Evolutionary conservation across 73 alveolate species (phyloP), one percentile per base, ranked within the genome.

Genomic region (Paramecium octaurelia): DNA sequence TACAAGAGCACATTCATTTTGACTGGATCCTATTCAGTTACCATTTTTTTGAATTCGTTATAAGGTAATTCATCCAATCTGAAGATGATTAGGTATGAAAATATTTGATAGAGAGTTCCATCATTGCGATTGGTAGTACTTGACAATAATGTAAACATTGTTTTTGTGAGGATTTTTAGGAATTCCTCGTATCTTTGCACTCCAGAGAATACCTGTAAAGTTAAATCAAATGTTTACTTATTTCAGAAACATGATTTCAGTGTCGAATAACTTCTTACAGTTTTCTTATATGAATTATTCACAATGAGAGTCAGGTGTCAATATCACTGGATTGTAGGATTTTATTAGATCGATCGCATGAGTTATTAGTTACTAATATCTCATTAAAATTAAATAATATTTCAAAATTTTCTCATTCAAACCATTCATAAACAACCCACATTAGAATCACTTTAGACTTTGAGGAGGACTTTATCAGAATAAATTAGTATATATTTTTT

Each of bases 1-100:
- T 96, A 93, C 24, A 98, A 93, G 75, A 97, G 93, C 76, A 94
- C 99, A 93, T 97, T 97, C 99, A 97, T 97, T 92, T 97, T 97
- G 20, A 97, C 98, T 69, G 98, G 94, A 92, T 97, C 99, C 91
- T 97, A 97, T 35, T 96, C 95, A 93, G 88, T 93, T 76, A 93
- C 93, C 91, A 95, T 86, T 93, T 96, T 94, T 86, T 97, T 95
- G 87, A 90, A 98, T 73, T 98, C 99, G 69, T 96, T 99, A 76
- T 95, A 89, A 16, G 98, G 98, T 76, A 98, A 86, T 94, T 98
- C 99, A 84, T 98, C 98, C n/a, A 98, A 96, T 31, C 99, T 71
- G 93, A 98, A 98, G 20, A 96, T 88, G n/a, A 99, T 92, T 83
- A 98, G 93, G 92, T 98, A 97, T 3, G 97, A 96, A 85, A 98